Evolutionary conservation across 208 protist genomes (phyloP), one percentile per base, ranked within the genome.

Genomic region (Herpetomonas samuelpessoai): DNA sequence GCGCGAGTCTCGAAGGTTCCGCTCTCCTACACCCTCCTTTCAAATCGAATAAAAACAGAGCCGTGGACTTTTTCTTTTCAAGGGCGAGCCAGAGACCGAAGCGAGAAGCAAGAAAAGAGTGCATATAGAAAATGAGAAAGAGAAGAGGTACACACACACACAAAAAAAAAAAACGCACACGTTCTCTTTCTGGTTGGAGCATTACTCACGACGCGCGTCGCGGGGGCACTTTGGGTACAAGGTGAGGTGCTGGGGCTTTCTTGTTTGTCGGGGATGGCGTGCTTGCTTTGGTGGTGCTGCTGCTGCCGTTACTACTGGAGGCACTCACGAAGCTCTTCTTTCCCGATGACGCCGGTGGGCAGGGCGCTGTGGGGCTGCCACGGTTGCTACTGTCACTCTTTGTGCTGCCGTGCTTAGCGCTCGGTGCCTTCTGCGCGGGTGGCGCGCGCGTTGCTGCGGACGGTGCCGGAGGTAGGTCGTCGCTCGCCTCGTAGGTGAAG

Each of bases 401-500:
- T 6, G 35, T 41, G 35, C 35, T 41, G 35, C 35, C 35, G 9
- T 14, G 35, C 35, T 14, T 41, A 14, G 35, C 14, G 35, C 9
- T 41, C 35, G 35, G 35, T 6, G 35, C 9, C 35, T 41, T 41
- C 14, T 6, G 35, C 35, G 35, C 35, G 35, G 35, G 35, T 14
- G 35, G 35, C 35, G 35, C 35, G n/a, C n/a, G n/a, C 9, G 35
- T 41, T 14, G 35, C 35, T 18, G 35, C 9, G 6, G 35, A 18
- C 9, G 35, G 35, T 14, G 14, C 35, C 9, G 9, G 6, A n/a
- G n/a, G 41, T 9, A 14, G 19, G 18, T 51, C n/a, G 41, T 28
- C 25, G 22, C 71, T 62, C 12, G 74, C 77, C 46, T 89, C 76
- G 71, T 87, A 91, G 12, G 85, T 86, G 64, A 91, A 92, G 25